A percentile compares a stretch with the other conserved stretches of the same genome.
These are phyloP conservation scores for Melaleuca alternifolia DNA, from an alignment of 345 rosid species.

Conservation along the genomic window DNA sequence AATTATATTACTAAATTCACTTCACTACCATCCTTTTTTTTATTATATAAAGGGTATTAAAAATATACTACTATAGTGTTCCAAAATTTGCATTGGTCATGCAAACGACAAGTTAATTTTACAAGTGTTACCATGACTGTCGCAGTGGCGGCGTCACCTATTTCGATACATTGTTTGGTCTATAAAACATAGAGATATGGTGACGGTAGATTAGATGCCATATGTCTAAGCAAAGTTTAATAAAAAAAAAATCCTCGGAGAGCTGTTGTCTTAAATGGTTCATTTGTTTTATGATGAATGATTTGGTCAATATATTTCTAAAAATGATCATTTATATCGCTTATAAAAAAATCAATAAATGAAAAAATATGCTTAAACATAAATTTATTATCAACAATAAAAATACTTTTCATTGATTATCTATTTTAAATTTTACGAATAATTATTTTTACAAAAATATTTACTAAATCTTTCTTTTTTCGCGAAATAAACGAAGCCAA, in stretches of 20 bases:
- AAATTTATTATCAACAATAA: too few species aligned
- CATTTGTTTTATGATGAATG: too few species aligned
- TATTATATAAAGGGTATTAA: not conserved
- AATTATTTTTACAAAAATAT: too few species aligned
- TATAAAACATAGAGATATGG: not conserved
- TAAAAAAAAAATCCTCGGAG: not conserved
- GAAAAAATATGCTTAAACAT: too few species aligned
- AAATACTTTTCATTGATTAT: too few species aligned
- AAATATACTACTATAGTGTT: not conserved
- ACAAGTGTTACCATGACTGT: not conserved
- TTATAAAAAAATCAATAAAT: too few species aligned
- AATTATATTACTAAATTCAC: not conserved
- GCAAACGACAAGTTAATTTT: not conserved
- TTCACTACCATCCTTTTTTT: not conserved
- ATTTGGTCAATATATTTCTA: too few species aligned
- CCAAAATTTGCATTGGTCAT: not conserved
- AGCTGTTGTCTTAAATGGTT: not conserved
- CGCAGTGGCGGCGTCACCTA: not conserved
- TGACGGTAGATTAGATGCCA: not conserved
- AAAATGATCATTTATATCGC: too few species aligned
- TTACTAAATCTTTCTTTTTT: too few species aligned
- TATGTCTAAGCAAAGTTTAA: not conserved
- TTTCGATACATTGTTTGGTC: not conserved
- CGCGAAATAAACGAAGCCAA: too few species aligned
- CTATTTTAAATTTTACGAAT: too few species aligned